Percentiles rank a stretch among this genome's conserved stretches.
phyloP scores from a whole-genome alignment of 2,329 filamentous ascomycete species.

The Monosporascus sp. region DNA sequence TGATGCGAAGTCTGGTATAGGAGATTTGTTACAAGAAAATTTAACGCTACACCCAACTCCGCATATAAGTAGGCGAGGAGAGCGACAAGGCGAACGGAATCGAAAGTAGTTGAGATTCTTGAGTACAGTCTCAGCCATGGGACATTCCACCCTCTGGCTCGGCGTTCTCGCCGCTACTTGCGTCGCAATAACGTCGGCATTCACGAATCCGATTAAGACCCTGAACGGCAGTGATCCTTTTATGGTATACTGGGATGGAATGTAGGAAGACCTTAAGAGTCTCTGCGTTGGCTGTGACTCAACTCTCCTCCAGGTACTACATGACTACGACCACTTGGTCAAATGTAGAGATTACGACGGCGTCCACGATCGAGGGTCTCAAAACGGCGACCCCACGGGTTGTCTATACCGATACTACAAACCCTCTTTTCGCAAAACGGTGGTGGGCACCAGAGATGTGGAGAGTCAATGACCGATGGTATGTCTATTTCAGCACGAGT shows the following conservation, averaged over 20 bases:
- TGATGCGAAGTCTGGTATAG: too few relatives aligned
- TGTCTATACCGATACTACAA: conserved; percentile 9
- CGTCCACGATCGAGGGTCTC: conserved; percentile 13
- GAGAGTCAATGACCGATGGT: conserved; percentile 12
- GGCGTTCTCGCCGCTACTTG: background rate
- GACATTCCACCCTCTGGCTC: background rate
- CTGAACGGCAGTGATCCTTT: conserved; percentile 5
- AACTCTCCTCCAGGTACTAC: conserved; percentile 7
- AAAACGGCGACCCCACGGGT: conserved; percentile 6
- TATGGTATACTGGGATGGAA: conserved; percentile 4
- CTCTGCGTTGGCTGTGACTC: background rate
- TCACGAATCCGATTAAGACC: conserved; percentile 6
- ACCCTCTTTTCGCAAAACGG: conserved; percentile 5
- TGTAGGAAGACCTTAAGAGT: background rate
- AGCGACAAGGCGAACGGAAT: too few relatives aligned
- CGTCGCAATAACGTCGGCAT: background rate
- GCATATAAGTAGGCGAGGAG: too few relatives aligned
- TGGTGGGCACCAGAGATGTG: conserved; percentile 17
- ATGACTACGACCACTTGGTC: conserved; percentile 14
- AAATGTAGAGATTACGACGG: conserved; percentile 9
- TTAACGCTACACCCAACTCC: too few relatives aligned
- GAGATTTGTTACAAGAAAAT: too few relatives aligned
- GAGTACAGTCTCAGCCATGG: background rate
- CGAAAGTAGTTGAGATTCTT: too few relatives aligned
- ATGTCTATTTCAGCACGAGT: conserved; percentile 15